Evolutionary conservation across 2,329 filamentous ascomycete species (phyloP), one percentile per base, ranked within the genome.

Genomic region (Beauveria scarabaeidicola): DNA sequence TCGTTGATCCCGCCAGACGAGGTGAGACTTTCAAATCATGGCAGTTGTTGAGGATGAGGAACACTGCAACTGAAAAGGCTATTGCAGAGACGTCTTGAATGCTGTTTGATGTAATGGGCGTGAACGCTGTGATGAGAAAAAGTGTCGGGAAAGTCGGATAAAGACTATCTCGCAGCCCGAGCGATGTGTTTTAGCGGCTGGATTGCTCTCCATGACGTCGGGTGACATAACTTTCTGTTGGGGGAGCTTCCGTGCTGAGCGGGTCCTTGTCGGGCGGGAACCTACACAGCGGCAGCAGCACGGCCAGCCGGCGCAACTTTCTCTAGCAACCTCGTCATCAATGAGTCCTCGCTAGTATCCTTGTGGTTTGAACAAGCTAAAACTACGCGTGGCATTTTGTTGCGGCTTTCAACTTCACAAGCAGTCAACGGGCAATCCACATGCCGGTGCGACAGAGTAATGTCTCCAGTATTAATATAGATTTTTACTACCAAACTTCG

Each of bases 401-500:
- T 43, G 5, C 32, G 32, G 32, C 11, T 5, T 15, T 40, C 13
- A 2, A 19, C 6, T 56, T 25, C 29, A 38, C 41, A 25, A 8
- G 7, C 19, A 46, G 27, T n/a, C n/a, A 7, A 38, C 13, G 3
- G 13, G 27, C 8, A 8, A 23, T 7, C 1, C 29, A 13, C 13
- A 25, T 27, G 19, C 19, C 8, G 9, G 25, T 7, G 53, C 15
- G n/a, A 23, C 19, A 47, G n/a, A n/a, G 41, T 36, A 38, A 40
- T 19, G 23, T 10, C n/a, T 59, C 47, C 32, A 59, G 56, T 55
- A 61, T 61, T 58, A 54, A 40, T 41, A 61, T 61, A 38, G 47
- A 27, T 53, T 50, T 72, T 66, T 65, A 71, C 66, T 64, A 68
- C 67, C 68, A 66, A 66, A 59, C 61, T 72, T 71, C 69, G 69